These are phyloP conservation scores for Lachancea sp. DNA, from an alignment of 805 yeast species.

Conservation along the genomic window DNA sequence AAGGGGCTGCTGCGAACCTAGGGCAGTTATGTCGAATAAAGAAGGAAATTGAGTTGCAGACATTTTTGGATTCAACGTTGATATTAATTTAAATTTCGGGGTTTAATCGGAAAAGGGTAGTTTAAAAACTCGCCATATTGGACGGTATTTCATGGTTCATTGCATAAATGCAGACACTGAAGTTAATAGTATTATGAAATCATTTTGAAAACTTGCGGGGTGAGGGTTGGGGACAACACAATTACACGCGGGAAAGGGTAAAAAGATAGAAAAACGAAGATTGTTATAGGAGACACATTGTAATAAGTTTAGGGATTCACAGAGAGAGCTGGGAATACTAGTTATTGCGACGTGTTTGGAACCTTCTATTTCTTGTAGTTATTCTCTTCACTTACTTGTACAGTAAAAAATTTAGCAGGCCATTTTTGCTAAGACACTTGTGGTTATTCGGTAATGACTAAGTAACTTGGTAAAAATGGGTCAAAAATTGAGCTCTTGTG, in stretches of 20 bases:
- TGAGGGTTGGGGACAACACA: slow-evolving; percentile 3
- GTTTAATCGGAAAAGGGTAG: not conserved
- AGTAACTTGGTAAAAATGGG: slow-evolving; percentile 8
- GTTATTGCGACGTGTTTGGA: slow-evolving; percentile 9
- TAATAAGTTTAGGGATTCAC: not conserved
- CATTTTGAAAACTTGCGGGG: slow-evolving; percentile 6
- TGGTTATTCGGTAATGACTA: slow-evolving; percentile 1
- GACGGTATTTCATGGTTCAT: slow-evolving; percentile 8
- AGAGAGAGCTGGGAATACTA: slow-evolving; percentile 4
- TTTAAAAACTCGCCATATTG: slow-evolving; percentile 8
- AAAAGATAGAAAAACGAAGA: not conserved
- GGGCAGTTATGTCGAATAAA: slow-evolving; percentile 8
- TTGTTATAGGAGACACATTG: not conserved
- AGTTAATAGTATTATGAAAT: slow-evolving; percentile 1
- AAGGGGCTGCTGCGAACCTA: slow-evolving; percentile 8
- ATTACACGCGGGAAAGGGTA: slow-evolving; percentile 1
- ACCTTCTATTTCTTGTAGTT: slow-evolving; percentile 6
- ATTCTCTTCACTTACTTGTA: slow-evolving; percentile 10
- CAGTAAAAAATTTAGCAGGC: slow-evolving; percentile 23
- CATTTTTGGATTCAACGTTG: slow-evolving; percentile 2
- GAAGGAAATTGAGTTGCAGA: slow-evolving; percentile 8
- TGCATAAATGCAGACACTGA: slow-evolving; percentile 8
- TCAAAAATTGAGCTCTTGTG: slow-evolving; percentile 12
- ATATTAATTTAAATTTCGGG: not conserved
- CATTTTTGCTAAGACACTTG: slow-evolving; percentile 15